A percentile compares a stretch with the other conserved stretches of the same genome.
These are phyloP conservation scores for Cochliopodium minus DNA, from an alignment of 208 protist genomes.

Conservation along the genomic window DNA sequence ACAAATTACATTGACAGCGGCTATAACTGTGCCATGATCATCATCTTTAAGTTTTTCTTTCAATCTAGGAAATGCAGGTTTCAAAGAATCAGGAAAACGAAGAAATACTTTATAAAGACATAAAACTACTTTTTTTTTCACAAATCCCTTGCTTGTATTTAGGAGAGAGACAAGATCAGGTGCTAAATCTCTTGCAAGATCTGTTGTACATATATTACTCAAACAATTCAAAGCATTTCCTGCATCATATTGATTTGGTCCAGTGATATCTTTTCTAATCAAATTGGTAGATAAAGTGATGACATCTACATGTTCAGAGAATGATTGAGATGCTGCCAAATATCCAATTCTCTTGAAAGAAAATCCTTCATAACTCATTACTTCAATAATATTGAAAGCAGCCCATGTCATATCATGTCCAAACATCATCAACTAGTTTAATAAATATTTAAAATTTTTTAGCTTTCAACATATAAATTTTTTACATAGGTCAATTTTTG, in stretches of 20 bases:
- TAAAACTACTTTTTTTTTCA: slow-evolving; percentile 82
- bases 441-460: background rate
- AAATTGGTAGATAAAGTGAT: slow-evolving; percentile 83
- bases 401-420: slow-evolving; percentile 85
- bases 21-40: slow-evolving; percentile 52
- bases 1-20: slow-evolving; percentile 89
- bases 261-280: slow-evolving; percentile 83
- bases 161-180: slow-evolving; percentile 77
- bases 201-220: slow-evolving; percentile 76
- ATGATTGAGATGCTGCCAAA: slow-evolving; percentile 73
- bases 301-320: slow-evolving; percentile 80
- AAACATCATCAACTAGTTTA: slow-evolving; percentile 74
- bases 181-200: slow-evolving; percentile 80
- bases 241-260: slow-evolving; percentile 72
- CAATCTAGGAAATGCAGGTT: slow-evolving; percentile 76
- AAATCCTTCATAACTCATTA: slow-evolving; percentile 64
- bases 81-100: slow-evolving; percentile 82
- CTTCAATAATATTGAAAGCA: slow-evolving; percentile 81
- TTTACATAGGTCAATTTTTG: slow-evolving; percentile 84
- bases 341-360: slow-evolving; percentile 71
- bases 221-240: slow-evolving; percentile 83
- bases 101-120: slow-evolving; percentile 89
- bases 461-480: background rate
- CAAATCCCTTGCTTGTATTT: slow-evolving; percentile 54
- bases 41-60: slow-evolving; percentile 84